These are phyloP conservation scores for Sclerotinia subarctica DNA, from an alignment of 2,329 filamentous ascomycete species.

Conservation along the genomic window DNA sequence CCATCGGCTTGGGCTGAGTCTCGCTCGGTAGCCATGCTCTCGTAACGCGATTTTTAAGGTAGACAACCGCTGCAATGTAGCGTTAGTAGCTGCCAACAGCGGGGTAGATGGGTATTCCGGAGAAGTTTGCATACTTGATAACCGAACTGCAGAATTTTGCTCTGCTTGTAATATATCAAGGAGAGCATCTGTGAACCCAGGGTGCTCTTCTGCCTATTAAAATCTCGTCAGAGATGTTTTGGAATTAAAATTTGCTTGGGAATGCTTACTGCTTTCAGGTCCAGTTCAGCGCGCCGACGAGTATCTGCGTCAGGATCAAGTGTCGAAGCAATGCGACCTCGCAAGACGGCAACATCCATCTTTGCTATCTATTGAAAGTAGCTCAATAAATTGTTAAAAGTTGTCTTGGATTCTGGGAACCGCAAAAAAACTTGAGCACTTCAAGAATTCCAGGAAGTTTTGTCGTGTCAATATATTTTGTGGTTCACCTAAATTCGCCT, in stretches of 20 bases:
- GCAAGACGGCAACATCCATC: constrained; percentile 73
- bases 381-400: constrained; percentile 13
- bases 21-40: constrained; percentile 83
- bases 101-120: constrained; percentile 31
- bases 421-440: constrained; percentile 19
- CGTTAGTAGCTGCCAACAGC: constrained; percentile 36
- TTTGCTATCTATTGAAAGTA: constrained; percentile 24
- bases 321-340: constrained; percentile 73
- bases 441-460: constrained; percentile 19
- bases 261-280: constrained; percentile 71
- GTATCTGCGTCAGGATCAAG: constrained; percentile 71
- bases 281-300: constrained; percentile 72
- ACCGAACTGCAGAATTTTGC: constrained; percentile 76
- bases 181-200: constrained; percentile 86
- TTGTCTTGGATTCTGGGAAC: constrained; percentile 9
- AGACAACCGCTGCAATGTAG: constrained; percentile 72
- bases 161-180: constrained; percentile 88
- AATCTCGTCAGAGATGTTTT: constrained; percentile 25
- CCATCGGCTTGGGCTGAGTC: constrained; percentile 64
- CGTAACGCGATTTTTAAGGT: constrained; percentile 95
- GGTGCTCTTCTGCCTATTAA: constrained; percentile 77
- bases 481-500: constrained; percentile 18
- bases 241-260: constrained; percentile 22
- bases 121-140: constrained; percentile 69
- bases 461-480: constrained; percentile 22